Evolutionary conservation across 2,329 filamentous ascomycete genomes (phyloP).

Genomic region (Mollisiaceae sp.): DNA sequence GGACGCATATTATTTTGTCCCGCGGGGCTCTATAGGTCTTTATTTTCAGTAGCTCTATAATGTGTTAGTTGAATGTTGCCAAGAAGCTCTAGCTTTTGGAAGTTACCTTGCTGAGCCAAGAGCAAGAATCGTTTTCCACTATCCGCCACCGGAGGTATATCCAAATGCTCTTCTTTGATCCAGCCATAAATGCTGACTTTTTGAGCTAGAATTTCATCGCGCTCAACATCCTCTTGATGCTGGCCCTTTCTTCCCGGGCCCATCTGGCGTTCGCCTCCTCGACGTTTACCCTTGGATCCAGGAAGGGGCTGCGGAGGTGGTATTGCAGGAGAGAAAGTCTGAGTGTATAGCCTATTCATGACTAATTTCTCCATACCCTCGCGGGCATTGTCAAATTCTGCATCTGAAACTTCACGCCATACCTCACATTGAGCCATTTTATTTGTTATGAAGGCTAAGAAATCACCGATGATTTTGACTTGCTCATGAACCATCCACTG

Average conservation of each 20-base stretch:
- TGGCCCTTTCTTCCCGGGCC: constrained; percentile 89
- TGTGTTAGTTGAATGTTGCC: constrained; percentile 33
- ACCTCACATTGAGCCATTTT: constrained; percentile 98
- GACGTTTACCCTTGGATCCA: constrained; percentile 69
- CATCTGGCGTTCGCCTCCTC: constrained; percentile 69
- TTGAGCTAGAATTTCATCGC: constrained; percentile 93
- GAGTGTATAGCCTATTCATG: constrained; percentile 95
- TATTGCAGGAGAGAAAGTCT: constrained; percentile 96
- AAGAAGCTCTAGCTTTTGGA: not conserved
- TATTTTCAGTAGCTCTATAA: constrained; percentile 88
- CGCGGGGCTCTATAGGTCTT: constrained; percentile 95
- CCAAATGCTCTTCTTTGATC: constrained; percentile 90
- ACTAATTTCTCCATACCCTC: constrained; percentile 99
- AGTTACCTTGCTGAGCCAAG: constrained; percentile 82
- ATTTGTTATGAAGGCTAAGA: constrained; percentile 93
- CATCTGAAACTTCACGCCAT: constrained; percentile 93
- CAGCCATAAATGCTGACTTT: constrained; percentile 97
- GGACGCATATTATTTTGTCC: constrained; percentile 97
- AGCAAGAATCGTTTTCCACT: constrained; percentile 87
- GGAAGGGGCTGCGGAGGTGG: constrained; percentile 76
- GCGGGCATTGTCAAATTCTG: constrained; percentile 96
- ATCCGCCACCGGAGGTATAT: constrained; percentile 84
- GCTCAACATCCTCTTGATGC: constrained; percentile 96
- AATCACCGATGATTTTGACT: constrained; percentile 98
- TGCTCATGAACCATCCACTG: constrained; percentile 99